Percentiles rank a stretch among this genome's conserved stretches.
These are phyloP conservation scores for Agastache rugosa DNA, from an alignment of 257 asterid genomes.

Conservation along the genomic window DNA sequence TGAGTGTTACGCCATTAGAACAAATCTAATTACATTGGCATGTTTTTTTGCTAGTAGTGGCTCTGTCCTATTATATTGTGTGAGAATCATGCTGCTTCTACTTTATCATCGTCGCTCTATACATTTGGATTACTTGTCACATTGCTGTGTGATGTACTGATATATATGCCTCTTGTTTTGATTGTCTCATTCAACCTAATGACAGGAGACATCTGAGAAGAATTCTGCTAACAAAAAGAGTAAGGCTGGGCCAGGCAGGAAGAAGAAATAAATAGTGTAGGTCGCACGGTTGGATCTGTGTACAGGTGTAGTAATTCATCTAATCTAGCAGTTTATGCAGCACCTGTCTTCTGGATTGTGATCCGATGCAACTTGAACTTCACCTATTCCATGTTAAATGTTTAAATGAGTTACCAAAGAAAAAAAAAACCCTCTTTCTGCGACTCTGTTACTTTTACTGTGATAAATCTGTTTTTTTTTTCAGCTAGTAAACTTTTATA, in stretches of 20 bases:
- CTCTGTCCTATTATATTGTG: not conserved
- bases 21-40: not conserved
- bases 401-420: constrained; percentile 30
- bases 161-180: not conserved
- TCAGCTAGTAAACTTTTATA: not conserved
- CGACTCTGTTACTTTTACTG: not conserved
- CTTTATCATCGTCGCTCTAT: not conserved
- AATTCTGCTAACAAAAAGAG: constrained; percentile 71
- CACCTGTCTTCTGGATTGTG: constrained; percentile 3
- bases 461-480: too few species aligned
- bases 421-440: not conserved
- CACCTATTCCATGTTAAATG: constrained; percentile 23
- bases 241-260: constrained; percentile 64
- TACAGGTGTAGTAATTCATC: constrained; percentile 15
- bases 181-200: constrained; percentile 28
- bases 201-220: constrained; percentile 74
- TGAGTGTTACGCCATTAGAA: too few species aligned
- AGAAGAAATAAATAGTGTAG: constrained; percentile 57
- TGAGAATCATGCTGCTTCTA: not conserved
- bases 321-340: constrained; percentile 15
- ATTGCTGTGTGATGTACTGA: not conserved
- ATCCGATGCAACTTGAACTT: not conserved
- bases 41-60: not conserved
- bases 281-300: constrained; percentile 17
- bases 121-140: not conserved